A percentile compares a stretch with the other conserved stretches of the same genome.
Conservation (phyloP, 2,329 filamentous ascomycete species). For the Sporothrix brunneoviolacea region DNA sequence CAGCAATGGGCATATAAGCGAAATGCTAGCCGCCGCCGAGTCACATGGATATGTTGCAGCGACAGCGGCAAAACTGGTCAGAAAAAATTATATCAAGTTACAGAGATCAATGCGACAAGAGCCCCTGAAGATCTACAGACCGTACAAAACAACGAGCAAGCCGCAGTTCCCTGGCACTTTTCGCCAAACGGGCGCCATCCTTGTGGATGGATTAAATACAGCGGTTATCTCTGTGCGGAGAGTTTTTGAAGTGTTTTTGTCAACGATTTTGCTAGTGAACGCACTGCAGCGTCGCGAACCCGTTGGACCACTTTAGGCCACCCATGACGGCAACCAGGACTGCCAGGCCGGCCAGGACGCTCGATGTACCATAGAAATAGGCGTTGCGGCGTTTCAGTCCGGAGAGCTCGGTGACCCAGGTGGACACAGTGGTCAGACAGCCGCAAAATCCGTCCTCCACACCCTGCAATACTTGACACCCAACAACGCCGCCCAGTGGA, state of each 20-base stretch:
- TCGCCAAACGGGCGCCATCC: no score
- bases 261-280: slow-evolving; percentile 19
- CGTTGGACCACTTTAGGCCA: slow-evolving; percentile 62
- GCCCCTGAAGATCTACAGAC: no score
- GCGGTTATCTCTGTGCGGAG: not conserved
- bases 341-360: slow-evolving; percentile 51
- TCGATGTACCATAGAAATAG: slow-evolving; percentile 62
- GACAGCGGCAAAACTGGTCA: no score
- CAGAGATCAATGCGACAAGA: no score
- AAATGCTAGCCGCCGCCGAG: no score
- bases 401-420: slow-evolving; percentile 57
- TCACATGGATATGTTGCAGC: no score
- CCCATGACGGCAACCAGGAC: slow-evolving; percentile 68
- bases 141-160: no score
- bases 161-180: no score
- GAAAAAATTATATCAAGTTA: no score
- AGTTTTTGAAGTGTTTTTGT: not conserved
- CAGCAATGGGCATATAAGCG: no score
- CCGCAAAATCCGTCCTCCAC: slow-evolving; percentile 64
- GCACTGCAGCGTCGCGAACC: slow-evolving; percentile 41
- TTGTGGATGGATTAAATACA: no score
- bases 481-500: slow-evolving; percentile 45
- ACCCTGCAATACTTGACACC: slow-evolving; percentile 57
- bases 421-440: slow-evolving; percentile 59
- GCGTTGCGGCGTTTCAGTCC: slow-evolving; percentile 42